These are phyloP conservation scores for Mucor ambiguus DNA, from an alignment of 371 early-diverging fungal species.

Conservation along the genomic window DNA sequence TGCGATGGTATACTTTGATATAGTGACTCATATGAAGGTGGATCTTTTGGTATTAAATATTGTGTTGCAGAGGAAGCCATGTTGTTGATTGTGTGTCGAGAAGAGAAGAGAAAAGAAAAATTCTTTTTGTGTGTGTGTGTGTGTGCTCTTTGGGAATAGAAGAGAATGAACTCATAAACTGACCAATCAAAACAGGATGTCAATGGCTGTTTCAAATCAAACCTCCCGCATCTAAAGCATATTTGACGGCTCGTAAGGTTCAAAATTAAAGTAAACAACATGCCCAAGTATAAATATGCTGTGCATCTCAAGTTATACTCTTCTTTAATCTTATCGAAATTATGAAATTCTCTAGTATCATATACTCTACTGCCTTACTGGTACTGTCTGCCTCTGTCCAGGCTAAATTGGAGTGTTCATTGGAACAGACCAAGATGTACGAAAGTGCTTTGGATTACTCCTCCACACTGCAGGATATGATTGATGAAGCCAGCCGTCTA, in stretches of 20 bases:
- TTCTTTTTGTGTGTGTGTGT: background rate
- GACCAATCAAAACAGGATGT: background rate
- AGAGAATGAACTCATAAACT: background rate
- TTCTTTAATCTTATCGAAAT: background rate
- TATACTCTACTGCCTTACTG: constrained; percentile 4
- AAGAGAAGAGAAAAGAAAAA: constrained; percentile 10
- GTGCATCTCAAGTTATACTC: background rate
- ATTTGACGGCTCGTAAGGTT: background rate
- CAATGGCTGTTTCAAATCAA: background rate
- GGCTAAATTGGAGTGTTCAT: constrained; percentile 17
- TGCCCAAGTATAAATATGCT: background rate
- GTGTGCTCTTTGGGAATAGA: background rate
- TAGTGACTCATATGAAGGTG: constrained; percentile 46
- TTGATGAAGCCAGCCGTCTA: constrained; percentile 32
- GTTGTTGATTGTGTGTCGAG: background rate
- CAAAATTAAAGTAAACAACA: constrained; percentile 6
- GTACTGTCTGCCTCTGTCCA: background rate
- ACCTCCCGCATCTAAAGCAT: background rate
- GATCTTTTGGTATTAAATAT: constrained; percentile 41
- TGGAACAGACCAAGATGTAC: constrained; percentile 6
- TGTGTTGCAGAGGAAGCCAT: constrained; percentile 24
- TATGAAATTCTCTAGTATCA: constrained; percentile 15
- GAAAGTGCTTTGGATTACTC: constrained; percentile 12
- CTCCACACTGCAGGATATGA: constrained; percentile 28
- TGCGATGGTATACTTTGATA: constrained; percentile 34